These are phyloP conservation scores for Apiotrichum siamense DNA, from an alignment of 1,284 basidiomycete genomes.

Conservation along the genomic window DNA sequence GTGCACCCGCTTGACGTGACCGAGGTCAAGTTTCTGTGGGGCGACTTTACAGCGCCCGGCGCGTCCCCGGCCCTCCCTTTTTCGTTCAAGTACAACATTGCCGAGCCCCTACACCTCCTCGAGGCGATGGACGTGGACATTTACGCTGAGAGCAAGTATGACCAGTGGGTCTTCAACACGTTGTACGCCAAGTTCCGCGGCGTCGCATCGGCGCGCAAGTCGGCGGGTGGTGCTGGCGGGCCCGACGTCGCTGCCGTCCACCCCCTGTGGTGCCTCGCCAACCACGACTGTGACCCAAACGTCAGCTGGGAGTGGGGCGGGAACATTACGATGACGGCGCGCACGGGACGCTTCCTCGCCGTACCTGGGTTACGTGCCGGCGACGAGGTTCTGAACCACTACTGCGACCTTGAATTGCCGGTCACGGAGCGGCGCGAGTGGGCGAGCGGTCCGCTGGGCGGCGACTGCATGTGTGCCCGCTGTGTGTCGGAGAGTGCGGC, in stretches of 20 bases:
- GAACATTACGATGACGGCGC: slow-evolving; percentile 4
- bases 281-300: slow-evolving; percentile 18
- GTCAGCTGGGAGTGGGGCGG: slow-evolving; percentile 17
- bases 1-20: slow-evolving; percentile 11
- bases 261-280: slow-evolving; percentile 16
- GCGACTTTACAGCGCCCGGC: slow-evolving; percentile 7
- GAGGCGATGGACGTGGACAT: slow-evolving; percentile 16
- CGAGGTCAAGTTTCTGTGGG: slow-evolving; percentile 17
- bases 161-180: slow-evolving; percentile 15
- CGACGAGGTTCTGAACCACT: slow-evolving; percentile 16
- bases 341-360: not conserved
- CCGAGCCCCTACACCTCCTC: slow-evolving; percentile 12
- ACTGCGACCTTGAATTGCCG: slow-evolving; percentile 13
- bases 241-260: slow-evolving; percentile 16
- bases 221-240: not conserved
- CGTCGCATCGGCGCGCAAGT: slow-evolving; percentile 11
- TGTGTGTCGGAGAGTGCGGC: slow-evolving; percentile 6
- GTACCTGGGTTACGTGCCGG: slow-evolving; percentile 2
- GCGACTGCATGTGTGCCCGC: slow-evolving; percentile 9
- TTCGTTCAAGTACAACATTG: slow-evolving; percentile 15
- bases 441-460: slow-evolving; percentile 13
- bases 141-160: slow-evolving; percentile 7
- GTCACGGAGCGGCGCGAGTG: slow-evolving; percentile 14
- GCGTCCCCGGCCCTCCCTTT: slow-evolving; percentile 7
- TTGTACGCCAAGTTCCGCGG: slow-evolving; percentile 17